A percentile compares a stretch with the other conserved stretches of the same genome.
Evolutionary conservation across 2,329 filamentous ascomycete genomes (phyloP).

Genomic region (Xylaria sp.): DNA sequence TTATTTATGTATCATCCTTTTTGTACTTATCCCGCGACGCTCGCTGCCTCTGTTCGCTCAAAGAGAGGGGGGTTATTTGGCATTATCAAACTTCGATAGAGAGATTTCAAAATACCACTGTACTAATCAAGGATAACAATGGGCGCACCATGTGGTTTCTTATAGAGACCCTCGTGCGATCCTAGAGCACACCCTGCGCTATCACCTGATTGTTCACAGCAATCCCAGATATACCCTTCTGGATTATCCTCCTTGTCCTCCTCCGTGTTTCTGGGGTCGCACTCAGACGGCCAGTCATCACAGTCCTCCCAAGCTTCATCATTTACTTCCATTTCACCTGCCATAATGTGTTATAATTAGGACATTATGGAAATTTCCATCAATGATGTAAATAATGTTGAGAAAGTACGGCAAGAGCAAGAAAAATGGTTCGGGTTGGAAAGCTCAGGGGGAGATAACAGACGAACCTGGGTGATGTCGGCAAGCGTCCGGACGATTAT

Average conservation of each 20-base stretch:
- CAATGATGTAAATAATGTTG: background rate
- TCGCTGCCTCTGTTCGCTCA: too few relatives aligned
- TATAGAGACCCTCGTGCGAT: background rate
- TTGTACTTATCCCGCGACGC: too few relatives aligned
- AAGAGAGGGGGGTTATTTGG: too few relatives aligned
- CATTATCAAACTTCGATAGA: too few relatives aligned
- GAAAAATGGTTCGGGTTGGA: background rate
- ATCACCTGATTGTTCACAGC: conserved; percentile 4
- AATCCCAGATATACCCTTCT: conserved; percentile 19
- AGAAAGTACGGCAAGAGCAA: background rate
- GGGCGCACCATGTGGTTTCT: background rate
- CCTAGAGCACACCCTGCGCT: conserved; percentile 4
- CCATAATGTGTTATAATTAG: background rate
- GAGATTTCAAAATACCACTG: background rate
- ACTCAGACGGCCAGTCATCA: background rate
- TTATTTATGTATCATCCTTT: too few relatives aligned
- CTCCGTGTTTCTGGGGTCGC: background rate
- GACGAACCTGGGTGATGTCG: conserved; percentile 24
- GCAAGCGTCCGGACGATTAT: conserved; percentile 16
- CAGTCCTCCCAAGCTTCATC: conserved; percentile 10
- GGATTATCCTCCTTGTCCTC: background rate
- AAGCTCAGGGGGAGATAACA: background rate
- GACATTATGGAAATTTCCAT: background rate
- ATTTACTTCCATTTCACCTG: background rate
- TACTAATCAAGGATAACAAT: background rate